Base-by-base conservation (phyloP, 78 protist species). In the Dictyostelium capitatum region DNA sequence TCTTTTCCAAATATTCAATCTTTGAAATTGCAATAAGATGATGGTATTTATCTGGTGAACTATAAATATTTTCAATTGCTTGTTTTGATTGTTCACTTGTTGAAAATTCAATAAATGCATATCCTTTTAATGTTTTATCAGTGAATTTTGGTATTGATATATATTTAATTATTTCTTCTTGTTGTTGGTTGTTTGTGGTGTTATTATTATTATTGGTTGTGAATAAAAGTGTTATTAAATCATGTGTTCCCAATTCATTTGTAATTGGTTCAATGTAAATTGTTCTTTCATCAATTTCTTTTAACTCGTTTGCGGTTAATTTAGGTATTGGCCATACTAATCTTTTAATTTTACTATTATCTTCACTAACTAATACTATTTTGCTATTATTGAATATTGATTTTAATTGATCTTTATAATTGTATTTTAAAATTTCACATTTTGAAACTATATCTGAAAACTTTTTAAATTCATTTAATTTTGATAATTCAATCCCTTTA, bases 221-320 rank as follows among this genome's bases (percentile, higher is more conserved):
- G 32, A 84, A 59, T 57, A 74, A 8, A 12, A 7, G 7, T 47
- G n/a, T 25, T 6, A 84, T 37, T 28, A 50, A 19, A 28, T 73
- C 77, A 46, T 64, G 41, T 17, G 72, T 75, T 28, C 41, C n/a
- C 3, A 25, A 20, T 17, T 59, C 62, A 7, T 23, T 17, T 25
- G 56, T 46, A 46, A 84, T 57, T 46, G 92, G 92, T 75, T 84
- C 92, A 57, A 84, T 84, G 75, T 84, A 84, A 41, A 72, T 74
- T 11, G 83, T 84, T 74, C 32, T 84, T 47, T 74, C 82, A 75
- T 84, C 83, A 37, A 74, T 74, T 47, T 41, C 50, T 30, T 59
- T 72, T 9, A 46, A 43, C 25, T 73, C 57, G 12, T 53, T 15
- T 25, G n/a, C 15, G 6, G 28, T 28, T 46, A 37, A 28, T 64